Percentiles rank a stretch among this genome's conserved stretches.
phyloP scores from a whole-genome alignment of 2,329 filamentous ascomycete species.

The Botrytis squamosa region DNA sequence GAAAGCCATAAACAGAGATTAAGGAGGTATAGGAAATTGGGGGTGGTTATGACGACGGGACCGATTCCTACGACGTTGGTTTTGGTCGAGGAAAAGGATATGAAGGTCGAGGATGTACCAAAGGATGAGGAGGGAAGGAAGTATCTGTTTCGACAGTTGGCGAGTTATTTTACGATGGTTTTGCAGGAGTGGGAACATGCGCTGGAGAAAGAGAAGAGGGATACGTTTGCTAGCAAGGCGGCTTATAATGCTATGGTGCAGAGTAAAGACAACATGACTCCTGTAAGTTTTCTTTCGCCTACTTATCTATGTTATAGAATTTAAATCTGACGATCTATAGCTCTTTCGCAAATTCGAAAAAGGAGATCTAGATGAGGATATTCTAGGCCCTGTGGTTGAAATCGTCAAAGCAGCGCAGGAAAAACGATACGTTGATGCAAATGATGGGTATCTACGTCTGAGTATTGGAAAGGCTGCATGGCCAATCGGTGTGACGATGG shows the following conservation, averaged over 20 bases:
- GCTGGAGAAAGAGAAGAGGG: slow-evolving; percentile 61
- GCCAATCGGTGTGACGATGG: slow-evolving; percentile 99
- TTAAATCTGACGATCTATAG: slow-evolving; percentile 38
- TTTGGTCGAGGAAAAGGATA: slow-evolving; percentile 79
- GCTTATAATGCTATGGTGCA: slow-evolving; percentile 84
- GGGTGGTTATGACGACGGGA: slow-evolving; percentile 62
- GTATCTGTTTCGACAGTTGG: slow-evolving; percentile 82
- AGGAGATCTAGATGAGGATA: slow-evolving; percentile 71
- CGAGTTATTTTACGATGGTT: slow-evolving; percentile 96
- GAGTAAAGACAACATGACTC: slow-evolving; percentile 82
- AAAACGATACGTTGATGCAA: slow-evolving; percentile 90
- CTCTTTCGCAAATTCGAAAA: slow-evolving; percentile 88
- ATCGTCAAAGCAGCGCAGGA: slow-evolving; percentile 91
- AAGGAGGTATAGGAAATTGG: slow-evolving; percentile 67
- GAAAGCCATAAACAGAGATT: slow-evolving; percentile 71
- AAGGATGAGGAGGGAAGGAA: slow-evolving; percentile 63
- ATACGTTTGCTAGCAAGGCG: slow-evolving; percentile 75
- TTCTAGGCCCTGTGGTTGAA: slow-evolving; percentile 81
- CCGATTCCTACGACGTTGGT: slow-evolving; percentile 85
- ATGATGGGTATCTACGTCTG: slow-evolving; percentile 87
- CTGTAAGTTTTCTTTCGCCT: slow-evolving; percentile 47
- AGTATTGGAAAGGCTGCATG: slow-evolving; percentile 97
- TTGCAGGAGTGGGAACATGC: slow-evolving; percentile 82
- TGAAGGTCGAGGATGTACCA: slow-evolving; percentile 71
- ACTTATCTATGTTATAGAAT: not conserved